phyloP scores from a whole-genome alignment of 495 filamentous ascomycete genomes.

The Hypoxylon cercidicola region DNA sequence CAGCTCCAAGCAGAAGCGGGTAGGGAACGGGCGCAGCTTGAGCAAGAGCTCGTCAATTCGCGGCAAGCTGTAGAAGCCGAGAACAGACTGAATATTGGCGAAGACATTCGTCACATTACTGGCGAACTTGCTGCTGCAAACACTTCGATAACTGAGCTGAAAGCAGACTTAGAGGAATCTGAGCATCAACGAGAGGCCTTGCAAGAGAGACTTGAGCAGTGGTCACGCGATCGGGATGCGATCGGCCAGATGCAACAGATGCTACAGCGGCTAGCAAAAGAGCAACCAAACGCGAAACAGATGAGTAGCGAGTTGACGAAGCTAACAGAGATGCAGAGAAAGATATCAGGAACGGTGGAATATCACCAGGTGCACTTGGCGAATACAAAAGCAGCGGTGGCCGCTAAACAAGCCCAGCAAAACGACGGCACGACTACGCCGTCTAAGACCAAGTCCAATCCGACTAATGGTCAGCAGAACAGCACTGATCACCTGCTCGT shows the following conservation, averaged over 20 bases:
- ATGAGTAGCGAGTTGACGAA: slow-evolving; percentile 32
- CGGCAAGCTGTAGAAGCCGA: slow-evolving; percentile 22
- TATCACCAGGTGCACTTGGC: slow-evolving; percentile 26
- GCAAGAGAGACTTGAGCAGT: slow-evolving; percentile 35
- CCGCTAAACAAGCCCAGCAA: background rate
- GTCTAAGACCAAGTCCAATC: background rate
- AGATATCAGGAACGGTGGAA: slow-evolving; percentile 33
- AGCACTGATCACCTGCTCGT: background rate
- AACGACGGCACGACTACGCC: background rate
- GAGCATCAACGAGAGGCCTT: slow-evolving; percentile 26
- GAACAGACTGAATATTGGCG: slow-evolving; percentile 17
- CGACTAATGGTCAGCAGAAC: background rate
- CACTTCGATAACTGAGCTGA: slow-evolving; percentile 18
- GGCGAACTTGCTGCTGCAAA: slow-evolving; percentile 18
- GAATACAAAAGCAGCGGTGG: slow-evolving; percentile 9
- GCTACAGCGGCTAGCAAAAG: slow-evolving; percentile 29
- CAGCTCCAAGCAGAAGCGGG: slow-evolving; percentile 32
- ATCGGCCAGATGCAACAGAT: slow-evolving; percentile 40
- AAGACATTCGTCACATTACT: slow-evolving; percentile 26
- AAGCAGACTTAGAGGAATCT: slow-evolving; percentile 23
- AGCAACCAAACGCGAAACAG: slow-evolving; percentile 32
- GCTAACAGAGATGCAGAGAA: slow-evolving; percentile 38
- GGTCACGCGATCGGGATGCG: slow-evolving; percentile 37
- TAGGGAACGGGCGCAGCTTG: slow-evolving; percentile 22
- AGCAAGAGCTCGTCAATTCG: slow-evolving; percentile 32